Conservation (phyloP, 768 basidiomycete genomes). For the Suillus cothurnatus region DNA sequence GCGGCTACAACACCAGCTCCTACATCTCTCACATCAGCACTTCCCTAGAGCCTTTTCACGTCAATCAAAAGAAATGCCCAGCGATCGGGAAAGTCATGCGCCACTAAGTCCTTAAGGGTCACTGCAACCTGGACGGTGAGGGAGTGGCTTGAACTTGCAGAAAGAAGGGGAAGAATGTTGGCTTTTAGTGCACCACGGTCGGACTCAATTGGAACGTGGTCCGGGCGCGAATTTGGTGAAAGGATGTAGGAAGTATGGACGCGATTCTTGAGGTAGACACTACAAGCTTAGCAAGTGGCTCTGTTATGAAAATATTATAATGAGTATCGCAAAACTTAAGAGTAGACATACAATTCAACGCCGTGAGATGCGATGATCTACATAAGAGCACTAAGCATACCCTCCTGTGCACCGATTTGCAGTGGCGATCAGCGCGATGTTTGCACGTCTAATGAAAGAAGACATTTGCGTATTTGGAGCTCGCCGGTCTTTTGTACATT, state of each 20-base stretch:
- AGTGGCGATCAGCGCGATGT: slow-evolving; percentile 10
- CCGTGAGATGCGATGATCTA: slow-evolving; percentile 82
- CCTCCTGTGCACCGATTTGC: slow-evolving; percentile 81
- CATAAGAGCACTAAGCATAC: slow-evolving; percentile 79
- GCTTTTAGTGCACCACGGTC: no score
- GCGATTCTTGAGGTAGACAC: no score
- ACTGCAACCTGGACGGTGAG: slow-evolving; percentile 78
- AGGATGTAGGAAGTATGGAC: no score
- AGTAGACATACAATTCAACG: slow-evolving; percentile 67
- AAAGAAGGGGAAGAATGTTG: no score
- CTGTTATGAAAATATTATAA: slow-evolving; percentile 36
- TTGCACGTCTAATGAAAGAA: neutral
- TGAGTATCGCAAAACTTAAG: neutral
- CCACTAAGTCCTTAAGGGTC: slow-evolving; percentile 70
- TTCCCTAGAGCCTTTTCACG: slow-evolving; percentile 62
- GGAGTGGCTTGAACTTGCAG: no score
- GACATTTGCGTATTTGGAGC: slow-evolving; percentile 73
- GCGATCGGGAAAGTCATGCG: slow-evolving; percentile 74
- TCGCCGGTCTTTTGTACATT: slow-evolving; percentile 87
- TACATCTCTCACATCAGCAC: slow-evolving; percentile 19
- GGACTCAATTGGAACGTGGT: no score
- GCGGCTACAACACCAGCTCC: no score
- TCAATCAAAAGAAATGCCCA: slow-evolving; percentile 73
- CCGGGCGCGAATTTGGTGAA: no score
- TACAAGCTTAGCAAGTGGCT: no score